Evolutionary conservation across 257 asterid genomes (phyloP), one percentile per base, ranked within the genome.

Genomic region (Schizonepeta tenuifolia): DNA sequence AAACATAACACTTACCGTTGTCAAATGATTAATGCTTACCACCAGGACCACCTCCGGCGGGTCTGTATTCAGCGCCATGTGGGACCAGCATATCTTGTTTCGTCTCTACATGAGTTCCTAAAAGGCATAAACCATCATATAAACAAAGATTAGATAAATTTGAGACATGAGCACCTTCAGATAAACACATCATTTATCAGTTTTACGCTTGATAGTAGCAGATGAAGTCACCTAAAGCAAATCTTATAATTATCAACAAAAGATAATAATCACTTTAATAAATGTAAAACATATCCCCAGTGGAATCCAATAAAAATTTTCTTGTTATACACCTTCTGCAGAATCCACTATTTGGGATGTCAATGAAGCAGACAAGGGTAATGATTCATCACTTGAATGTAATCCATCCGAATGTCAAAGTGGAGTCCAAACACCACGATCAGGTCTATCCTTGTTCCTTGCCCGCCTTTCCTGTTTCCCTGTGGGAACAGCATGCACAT

Each of bases 351-450:
- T 79, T 78, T 83, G 86, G 59, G 88, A 73, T 56, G 93, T 65
- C 73, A 85, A 92, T 66, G 89, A 86, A 67, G 89, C 75, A 24
- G 89, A 79, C 17, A 88, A 86, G 67, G 94, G 82, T 67, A 85
- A 81, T 15, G 96, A 86, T 38, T 83, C 95, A 47, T 83, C 89
- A 82, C 88, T 88, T 55, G 89, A 83, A 75, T 81, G 91, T 69
- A 88, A 79, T 65, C 92, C 89, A 75, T 92, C 96, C 22, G 96
- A 80, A 57, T 87, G 96, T 35, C 87, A 86, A 80, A 90, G 87
- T 75, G 93, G 96, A 55, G 98, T 76, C 98, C 97, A 86, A 77
- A 90, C 95, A 77, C 95, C 98, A 72, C 95, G 92, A 81, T 93
- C 98, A 75, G 95, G 98, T 69, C 96, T 88, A 79, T 90, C 96